phyloP scores from a whole-genome alignment of 2,329 filamentous ascomycete genomes.

The Torrubiellomyces zombiae region DNA sequence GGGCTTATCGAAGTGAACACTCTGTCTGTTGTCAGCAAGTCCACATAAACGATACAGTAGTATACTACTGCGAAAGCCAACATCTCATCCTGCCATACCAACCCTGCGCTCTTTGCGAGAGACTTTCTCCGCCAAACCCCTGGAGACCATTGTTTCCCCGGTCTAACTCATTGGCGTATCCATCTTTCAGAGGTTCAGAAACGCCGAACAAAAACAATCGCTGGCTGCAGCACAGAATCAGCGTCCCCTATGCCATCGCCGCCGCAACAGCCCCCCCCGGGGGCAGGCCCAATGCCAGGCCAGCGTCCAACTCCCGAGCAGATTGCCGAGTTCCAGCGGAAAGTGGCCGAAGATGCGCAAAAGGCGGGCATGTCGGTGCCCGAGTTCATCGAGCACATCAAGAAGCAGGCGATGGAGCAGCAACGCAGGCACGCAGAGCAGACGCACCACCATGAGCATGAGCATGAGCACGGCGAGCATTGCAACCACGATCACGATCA shows the following conservation, averaged over 20 bases:
- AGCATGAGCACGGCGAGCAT: constrained; percentile 7
- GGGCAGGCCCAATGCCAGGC: constrained; percentile 11
- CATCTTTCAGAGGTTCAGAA: too few species aligned
- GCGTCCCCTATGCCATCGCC: constrained; percentile 14
- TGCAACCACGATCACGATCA: constrained; percentile 14
- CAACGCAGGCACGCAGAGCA: constrained; percentile 30
- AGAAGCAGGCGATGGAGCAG: constrained; percentile 36
- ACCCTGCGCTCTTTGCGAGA: too few species aligned
- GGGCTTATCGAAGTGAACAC: constrained; percentile 18
- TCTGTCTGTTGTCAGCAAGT: constrained; percentile 16
- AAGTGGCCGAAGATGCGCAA: constrained; percentile 66
- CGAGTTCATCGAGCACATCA: constrained; percentile 61
- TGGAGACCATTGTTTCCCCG: too few species aligned
- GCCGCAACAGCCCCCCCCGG: constrained; percentile 9
- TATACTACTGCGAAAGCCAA: constrained; percentile 4
- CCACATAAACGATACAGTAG: constrained; percentile 2
- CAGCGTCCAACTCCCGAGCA: constrained; percentile 63
- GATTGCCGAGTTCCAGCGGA: constrained; percentile 67
- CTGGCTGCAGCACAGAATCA: too few species aligned
- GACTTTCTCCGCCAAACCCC: too few species aligned
- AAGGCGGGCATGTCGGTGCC: constrained; percentile 73
- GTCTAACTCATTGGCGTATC: too few species aligned
- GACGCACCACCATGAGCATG: constrained; percentile 20
- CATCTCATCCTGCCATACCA: constrained; percentile 4
- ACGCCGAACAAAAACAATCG: too few species aligned